Conservation (phyloP, 208 protist genomes). For the Crithidia bombi region DNA sequence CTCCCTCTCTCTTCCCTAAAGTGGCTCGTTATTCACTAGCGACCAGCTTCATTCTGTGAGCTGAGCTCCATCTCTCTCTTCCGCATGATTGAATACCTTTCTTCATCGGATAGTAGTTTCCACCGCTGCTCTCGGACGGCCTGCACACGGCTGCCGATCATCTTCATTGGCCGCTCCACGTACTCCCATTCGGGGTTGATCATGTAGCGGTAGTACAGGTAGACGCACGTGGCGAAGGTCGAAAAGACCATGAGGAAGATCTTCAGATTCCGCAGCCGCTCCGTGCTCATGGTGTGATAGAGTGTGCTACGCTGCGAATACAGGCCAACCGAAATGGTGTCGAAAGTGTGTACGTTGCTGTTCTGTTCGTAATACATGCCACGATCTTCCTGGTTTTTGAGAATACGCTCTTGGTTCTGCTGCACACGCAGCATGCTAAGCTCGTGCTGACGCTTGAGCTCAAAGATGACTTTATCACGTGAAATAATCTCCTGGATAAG, state of each 20-base stretch:
- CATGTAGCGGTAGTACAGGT: conserved; percentile 90
- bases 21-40: too few species aligned
- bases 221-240: conserved; percentile 65
- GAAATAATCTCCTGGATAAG: conserved; percentile 80
- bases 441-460: conserved; percentile 90
- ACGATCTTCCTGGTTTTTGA: conserved; percentile 89
- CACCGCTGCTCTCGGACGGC: conserved; percentile 64
- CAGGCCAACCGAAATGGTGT: conserved; percentile 84
- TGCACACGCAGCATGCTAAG: conserved; percentile 90
- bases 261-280: conserved; percentile 88
- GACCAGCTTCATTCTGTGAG: conserved; percentile 4
- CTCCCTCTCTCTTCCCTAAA: not conserved
- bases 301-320: conserved; percentile 88
- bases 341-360: conserved; percentile 90
- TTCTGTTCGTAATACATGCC: conserved; percentile 94
- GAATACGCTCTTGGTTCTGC: conserved; percentile 79
- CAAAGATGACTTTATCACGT: conserved; percentile 90
- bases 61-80: not conserved
- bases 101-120: conserved; percentile 44
- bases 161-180: conserved; percentile 70
- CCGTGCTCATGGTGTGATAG: conserved; percentile 86
- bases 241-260: conserved; percentile 68
- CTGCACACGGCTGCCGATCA: conserved; percentile 76
- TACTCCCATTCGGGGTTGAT: conserved; percentile 87
- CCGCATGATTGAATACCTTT: conserved; percentile 38